These are phyloP conservation scores for Plasmodium knowlesi DNA, from an alignment of 169 alveolate species.

Conservation along the genomic window DNA sequence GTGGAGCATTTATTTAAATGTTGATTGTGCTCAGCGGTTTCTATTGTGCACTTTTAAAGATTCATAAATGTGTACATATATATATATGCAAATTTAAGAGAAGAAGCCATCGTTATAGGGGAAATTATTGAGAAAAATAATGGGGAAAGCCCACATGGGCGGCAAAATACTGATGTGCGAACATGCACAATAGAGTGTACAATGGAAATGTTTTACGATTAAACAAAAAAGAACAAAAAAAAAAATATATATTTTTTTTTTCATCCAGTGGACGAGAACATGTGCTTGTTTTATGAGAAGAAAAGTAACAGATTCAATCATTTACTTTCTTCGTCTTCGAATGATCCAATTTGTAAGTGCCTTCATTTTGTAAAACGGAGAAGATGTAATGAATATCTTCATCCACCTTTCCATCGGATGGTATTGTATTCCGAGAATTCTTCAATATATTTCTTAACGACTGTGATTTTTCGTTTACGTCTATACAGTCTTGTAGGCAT, in stretches of 20 bases:
- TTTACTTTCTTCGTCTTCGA: slow-evolving; percentile 26
- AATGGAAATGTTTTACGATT: background rate
- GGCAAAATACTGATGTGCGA: background rate
- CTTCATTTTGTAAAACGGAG: slow-evolving; percentile 56
- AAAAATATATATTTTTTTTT: background rate
- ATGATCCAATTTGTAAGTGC: slow-evolving; percentile 59
- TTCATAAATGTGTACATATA: background rate
- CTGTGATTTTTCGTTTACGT: slow-evolving; percentile 50
- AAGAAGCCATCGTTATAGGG: background rate
- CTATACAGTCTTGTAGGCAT: slow-evolving; percentile 50
- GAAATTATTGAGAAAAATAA: background rate
- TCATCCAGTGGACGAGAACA: background rate
- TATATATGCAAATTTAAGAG: background rate
- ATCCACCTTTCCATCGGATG: slow-evolving; percentile 14
- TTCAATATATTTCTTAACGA: slow-evolving; percentile 11
- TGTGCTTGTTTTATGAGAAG: background rate
- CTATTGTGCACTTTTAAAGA: background rate
- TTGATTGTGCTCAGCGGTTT: background rate
- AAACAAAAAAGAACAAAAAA: background rate
- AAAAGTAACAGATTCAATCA: background rate
- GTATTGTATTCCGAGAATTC: background rate
- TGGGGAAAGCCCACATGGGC: background rate
- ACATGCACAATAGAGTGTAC: background rate
- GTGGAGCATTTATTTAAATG: background rate
- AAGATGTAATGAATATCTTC: slow-evolving; percentile 35